Conservation (phyloP, 768 basidiomycete genomes). For the Mycena albidolilacea region DNA sequence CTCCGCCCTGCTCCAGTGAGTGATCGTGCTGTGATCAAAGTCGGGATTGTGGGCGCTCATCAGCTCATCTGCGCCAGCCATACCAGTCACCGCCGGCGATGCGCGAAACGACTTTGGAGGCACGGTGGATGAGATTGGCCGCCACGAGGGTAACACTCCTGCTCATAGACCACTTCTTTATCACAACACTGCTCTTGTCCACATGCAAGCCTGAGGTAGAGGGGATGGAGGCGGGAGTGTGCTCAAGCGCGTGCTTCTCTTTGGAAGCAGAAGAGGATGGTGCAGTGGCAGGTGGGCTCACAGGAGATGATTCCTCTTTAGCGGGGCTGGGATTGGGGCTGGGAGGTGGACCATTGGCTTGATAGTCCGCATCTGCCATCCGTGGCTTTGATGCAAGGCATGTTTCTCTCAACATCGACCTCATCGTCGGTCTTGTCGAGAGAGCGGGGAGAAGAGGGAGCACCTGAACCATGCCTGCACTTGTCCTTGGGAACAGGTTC, state of each 20-base stretch:
- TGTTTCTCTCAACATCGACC: too few species aligned
- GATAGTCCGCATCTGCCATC: slow-evolving; percentile 24
- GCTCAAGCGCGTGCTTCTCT: slow-evolving; percentile 18
- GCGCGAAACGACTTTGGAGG: not conserved
- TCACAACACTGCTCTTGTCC: not conserved
- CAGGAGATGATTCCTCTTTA: not conserved
- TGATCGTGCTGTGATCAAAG: slow-evolving; percentile 25
- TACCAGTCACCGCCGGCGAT: not conserved
- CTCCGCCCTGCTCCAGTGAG: slow-evolving; percentile 30
- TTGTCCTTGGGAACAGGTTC: slow-evolving; percentile 3
- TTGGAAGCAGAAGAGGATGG: slow-evolving; percentile 10
- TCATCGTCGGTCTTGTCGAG: not conserved
- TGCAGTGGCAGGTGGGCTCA: not conserved
- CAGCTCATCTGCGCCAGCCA: slow-evolving; percentile 27
- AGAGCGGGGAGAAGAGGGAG: not conserved
- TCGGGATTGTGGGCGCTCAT: slow-evolving; percentile 26
- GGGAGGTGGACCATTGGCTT: slow-evolving; percentile 23
- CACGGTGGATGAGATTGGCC: not conserved
- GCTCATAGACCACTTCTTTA: not conserved
- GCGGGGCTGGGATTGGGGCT: slow-evolving; percentile 12
- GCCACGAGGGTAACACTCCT: not conserved
- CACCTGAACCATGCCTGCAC: slow-evolving; percentile 1
- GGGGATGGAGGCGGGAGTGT: not conserved
- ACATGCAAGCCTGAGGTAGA: not conserved
- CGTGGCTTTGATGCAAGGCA: too few species aligned